phyloP scores from a whole-genome alignment of 345 rosid species.

The Luvunga scandens region DNA sequence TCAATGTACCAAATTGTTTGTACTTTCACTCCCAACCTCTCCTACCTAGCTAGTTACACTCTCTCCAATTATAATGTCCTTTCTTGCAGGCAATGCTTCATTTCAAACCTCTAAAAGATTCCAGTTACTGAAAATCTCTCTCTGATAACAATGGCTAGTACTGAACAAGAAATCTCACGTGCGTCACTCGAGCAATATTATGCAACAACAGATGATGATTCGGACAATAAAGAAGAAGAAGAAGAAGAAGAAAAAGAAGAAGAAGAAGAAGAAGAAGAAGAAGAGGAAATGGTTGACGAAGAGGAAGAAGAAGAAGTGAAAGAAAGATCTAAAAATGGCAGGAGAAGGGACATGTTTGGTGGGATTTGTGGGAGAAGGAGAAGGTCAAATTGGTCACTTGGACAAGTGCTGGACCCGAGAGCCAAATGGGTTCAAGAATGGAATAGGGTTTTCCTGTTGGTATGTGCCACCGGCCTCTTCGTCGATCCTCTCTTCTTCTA shows the following conservation, averaged over 20 bases:
- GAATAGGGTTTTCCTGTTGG: conserved; percentile 80
- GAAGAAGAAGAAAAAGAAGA: conserved; percentile 15
- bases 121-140: not conserved
- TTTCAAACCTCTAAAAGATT: not conserved
- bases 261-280: conserved; percentile 17
- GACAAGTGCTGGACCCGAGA: conserved; percentile 78
- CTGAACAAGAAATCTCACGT: conserved; percentile 30
- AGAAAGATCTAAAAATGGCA: not conserved
- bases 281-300: conserved; percentile 21
- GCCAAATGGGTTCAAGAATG: conserved; percentile 87
- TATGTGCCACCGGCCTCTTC: conserved; percentile 77
- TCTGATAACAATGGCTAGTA: conserved; percentile 24
- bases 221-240: conserved; percentile 27
- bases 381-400: conserved; percentile 37
- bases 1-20: not conserved
- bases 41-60: too few relatives aligned
- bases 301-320: conserved; percentile 33
- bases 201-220: conserved; percentile 41
- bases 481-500: conserved; percentile 96
- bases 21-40: too few relatives aligned
- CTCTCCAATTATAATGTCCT: conserved; percentile 25
- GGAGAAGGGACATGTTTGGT: not conserved
- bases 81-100: conserved; percentile 5
- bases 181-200: conserved; percentile 31
- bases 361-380: conserved; percentile 25